Percentiles rank a stretch among this genome's conserved stretches.
Conservation (phyloP, 257 asterid genomes). For the Cinchona pubescens region DNA sequence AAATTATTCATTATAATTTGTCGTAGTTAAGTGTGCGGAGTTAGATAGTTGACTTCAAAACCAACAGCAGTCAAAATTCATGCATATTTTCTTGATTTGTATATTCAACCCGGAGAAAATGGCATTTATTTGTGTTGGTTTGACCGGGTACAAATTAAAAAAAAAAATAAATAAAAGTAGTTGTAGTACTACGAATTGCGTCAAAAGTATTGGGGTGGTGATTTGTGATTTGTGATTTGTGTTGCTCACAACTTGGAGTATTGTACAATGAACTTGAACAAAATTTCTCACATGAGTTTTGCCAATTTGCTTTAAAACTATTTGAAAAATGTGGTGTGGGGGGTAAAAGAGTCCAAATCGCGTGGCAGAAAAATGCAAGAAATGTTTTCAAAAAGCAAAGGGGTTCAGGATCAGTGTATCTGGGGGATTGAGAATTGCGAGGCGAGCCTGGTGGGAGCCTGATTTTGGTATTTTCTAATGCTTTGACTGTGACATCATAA, state of each 20-base stretch:
- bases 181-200: too few relatives aligned
- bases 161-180: neutral
- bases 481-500: neutral
- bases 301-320: neutral
- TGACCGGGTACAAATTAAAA: neutral
- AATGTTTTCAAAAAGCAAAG: neutral
- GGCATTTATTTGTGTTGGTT: neutral
- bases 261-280: constrained; percentile 15
- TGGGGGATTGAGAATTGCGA: neutral
- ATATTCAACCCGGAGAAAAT: too few relatives aligned
- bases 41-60: neutral
- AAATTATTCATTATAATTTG: neutral
- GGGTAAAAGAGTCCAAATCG: neutral
- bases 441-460: neutral
- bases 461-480: neutral
- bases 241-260: neutral
- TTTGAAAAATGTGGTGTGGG: neutral
- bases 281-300: too few relatives aligned
- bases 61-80: neutral
- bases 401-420: constrained; percentile 15
- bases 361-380: neutral
- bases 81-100: neutral
- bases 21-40: constrained; percentile 1
- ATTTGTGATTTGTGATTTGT: neutral
- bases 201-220: too few relatives aligned